Evolutionary conservation across 2,329 filamentous ascomycete species (phyloP).

Genomic region (Trematosphaeria pertusa): DNA sequence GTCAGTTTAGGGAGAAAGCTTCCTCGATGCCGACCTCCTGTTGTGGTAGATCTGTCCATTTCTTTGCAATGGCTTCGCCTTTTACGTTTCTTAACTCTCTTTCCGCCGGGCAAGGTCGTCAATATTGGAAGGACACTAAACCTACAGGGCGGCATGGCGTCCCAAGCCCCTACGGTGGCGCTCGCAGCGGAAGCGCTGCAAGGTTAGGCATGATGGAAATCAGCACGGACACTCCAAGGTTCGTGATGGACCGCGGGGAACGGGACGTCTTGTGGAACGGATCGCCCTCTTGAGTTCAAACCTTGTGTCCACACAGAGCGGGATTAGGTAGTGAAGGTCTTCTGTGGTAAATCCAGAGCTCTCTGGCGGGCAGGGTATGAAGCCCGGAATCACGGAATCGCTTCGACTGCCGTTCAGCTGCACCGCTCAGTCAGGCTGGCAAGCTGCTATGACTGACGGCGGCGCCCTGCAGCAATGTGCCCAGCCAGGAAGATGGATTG

Average conservation of each 20-base stretch:
- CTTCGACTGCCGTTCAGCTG: conserved; percentile 20
- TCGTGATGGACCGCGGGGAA: conserved; percentile 38
- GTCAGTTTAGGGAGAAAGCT: too few species aligned
- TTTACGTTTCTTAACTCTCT: too few species aligned
- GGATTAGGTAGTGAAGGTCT: too few species aligned
- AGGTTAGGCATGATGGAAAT: conserved; percentile 31
- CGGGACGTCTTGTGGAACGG: conserved; percentile 46
- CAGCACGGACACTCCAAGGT: neutral
- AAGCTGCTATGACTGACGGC: conserved; percentile 9
- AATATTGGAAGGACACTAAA: too few species aligned
- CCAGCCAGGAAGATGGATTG: conserved; percentile 26
- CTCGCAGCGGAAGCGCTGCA: neutral
- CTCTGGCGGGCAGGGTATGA: conserved; percentile 9
- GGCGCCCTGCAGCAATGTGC: conserved; percentile 8
- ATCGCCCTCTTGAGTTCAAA: conserved; percentile 31
- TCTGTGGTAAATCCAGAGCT: too few species aligned
- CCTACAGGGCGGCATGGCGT: too few species aligned
- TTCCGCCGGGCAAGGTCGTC: too few species aligned
- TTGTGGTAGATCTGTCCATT: too few species aligned
- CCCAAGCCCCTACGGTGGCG: neutral
- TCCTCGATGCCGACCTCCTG: too few species aligned
- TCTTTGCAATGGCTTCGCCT: too few species aligned
- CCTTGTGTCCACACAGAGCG: conserved; percentile 24
- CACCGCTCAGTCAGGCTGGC: conserved; percentile 10
- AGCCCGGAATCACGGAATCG: conserved; percentile 32